Conservation (phyloP, 306 rosid genomes). For the Casuarina glauca region DNA sequence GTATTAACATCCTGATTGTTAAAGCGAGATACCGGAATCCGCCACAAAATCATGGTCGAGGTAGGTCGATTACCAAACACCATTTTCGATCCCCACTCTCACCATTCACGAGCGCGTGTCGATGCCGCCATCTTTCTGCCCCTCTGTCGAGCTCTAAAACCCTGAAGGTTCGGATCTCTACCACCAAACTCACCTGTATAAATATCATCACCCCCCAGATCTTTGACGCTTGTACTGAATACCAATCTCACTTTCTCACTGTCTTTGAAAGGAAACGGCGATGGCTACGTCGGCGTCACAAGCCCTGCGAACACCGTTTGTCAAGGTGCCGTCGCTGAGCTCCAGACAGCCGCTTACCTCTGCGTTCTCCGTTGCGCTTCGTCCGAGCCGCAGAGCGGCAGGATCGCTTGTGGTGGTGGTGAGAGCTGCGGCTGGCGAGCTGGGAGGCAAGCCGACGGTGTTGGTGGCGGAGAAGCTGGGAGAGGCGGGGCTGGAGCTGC, state of each 20-base stretch:
- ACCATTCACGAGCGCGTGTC: slow-evolving; percentile 17
- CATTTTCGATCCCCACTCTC: neutral
- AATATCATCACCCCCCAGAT: neutral
- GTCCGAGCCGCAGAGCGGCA: slow-evolving; percentile 6
- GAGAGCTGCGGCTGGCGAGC: slow-evolving; percentile 36
- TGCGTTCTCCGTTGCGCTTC: slow-evolving; percentile 51
- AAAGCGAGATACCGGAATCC: no score
- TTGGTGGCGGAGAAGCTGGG: slow-evolving; percentile 97
- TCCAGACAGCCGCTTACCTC: slow-evolving; percentile 56
- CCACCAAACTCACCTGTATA: neutral
- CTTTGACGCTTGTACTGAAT: neutral
- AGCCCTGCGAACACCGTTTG: slow-evolving; percentile 40
- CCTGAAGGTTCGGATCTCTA: neutral
- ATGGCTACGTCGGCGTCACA: slow-evolving; percentile 60
- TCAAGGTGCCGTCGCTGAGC: slow-evolving; percentile 43
- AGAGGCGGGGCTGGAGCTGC: slow-evolving; percentile 64
- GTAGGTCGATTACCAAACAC: neutral
- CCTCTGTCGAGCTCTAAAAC: neutral
- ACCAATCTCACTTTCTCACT: neutral
- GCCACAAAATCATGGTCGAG: neutral
- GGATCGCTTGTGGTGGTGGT: slow-evolving; percentile 47
- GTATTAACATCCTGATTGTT: no score
- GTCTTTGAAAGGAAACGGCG: neutral
- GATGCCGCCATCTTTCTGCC: neutral
- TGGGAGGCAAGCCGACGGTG: slow-evolving; percentile 86